These are phyloP conservation scores for Liriodendron chinense DNA, from an alignment of 164 flowering plant genomes.

Conservation along the genomic window DNA sequence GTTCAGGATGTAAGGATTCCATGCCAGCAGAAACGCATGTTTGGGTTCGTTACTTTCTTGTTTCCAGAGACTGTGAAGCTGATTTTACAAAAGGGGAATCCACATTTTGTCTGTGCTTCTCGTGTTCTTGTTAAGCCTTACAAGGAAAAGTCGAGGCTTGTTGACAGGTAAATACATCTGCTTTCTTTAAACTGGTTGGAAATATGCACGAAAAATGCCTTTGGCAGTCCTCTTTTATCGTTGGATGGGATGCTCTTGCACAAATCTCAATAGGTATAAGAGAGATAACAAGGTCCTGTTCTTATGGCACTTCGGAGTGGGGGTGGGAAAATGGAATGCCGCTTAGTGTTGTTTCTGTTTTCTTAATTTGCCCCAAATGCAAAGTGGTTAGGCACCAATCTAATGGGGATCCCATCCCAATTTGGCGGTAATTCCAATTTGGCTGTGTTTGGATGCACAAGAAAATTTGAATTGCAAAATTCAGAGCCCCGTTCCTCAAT, in stretches of 20 bases:
- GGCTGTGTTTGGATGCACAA: no score
- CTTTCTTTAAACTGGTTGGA: neutral
- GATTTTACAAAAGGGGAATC: constrained; percentile 69
- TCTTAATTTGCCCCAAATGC: no score
- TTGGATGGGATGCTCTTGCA: neutral
- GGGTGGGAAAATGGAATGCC: constrained; percentile 3
- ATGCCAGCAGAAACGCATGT: constrained; percentile 87
- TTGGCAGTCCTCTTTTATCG: no score
- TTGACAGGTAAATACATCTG: constrained; percentile 48
- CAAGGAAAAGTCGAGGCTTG: constrained; percentile 67
- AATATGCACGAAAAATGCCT: neutral
- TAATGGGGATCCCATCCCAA: no score
- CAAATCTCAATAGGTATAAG: neutral
- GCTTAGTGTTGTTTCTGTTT: no score
- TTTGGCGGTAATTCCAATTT: no score
- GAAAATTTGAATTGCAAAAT: no score
- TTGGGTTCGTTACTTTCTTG: constrained; percentile 85
- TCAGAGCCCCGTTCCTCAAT: no score
- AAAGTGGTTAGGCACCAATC: no score
- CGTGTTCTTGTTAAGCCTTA: constrained; percentile 99
- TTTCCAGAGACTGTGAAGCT: constrained; percentile 68
- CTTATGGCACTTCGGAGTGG: neutral
- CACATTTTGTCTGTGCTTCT: constrained; percentile 85
- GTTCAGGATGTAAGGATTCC: constrained; percentile 99
- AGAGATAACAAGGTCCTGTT: neutral